Percentiles rank a stretch among this genome's conserved stretches.
Evolutionary conservation across 1,139 yeast species (phyloP).

Genomic region (Spathaspora jeffriesii): DNA sequence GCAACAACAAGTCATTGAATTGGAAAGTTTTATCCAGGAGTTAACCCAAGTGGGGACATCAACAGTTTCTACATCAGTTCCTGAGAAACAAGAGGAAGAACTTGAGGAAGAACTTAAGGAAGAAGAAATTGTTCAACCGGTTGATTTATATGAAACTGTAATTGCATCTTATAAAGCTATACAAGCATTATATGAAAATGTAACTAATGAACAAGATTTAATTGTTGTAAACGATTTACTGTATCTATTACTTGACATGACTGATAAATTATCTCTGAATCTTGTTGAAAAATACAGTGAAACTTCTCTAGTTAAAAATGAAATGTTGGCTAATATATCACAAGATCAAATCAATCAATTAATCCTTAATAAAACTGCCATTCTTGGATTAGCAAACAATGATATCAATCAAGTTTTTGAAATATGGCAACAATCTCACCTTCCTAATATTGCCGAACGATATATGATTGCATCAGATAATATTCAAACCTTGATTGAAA

Average conservation of each 20-base stretch:
- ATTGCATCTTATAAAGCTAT: conserved; percentile 29
- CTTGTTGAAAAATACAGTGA: conserved; percentile 25
- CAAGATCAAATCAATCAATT: conserved; percentile 24
- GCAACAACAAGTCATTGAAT: conserved; percentile 23
- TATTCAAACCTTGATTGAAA: conserved; percentile 42
- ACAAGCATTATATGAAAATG: conserved; percentile 31
- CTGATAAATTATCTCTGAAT: conserved; percentile 23
- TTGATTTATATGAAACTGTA: conserved; percentile 39
- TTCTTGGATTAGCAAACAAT: conserved; percentile 20
- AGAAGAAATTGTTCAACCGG: conserved; percentile 36
- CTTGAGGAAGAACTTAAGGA: conserved; percentile 22
- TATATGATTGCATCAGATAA: conserved; percentile 44
- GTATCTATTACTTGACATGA: conserved; percentile 18
- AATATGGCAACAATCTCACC: conserved; percentile 23
- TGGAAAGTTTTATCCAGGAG: conserved; percentile 29
- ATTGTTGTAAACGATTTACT: conserved; percentile 10
- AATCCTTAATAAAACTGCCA: conserved; percentile 21
- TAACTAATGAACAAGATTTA: conserved; percentile 8
- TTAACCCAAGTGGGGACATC: conserved; percentile 18
- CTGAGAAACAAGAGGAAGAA: conserved; percentile 5
- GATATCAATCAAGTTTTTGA: conserved; percentile 18
- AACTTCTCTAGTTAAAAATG: conserved; percentile 17
- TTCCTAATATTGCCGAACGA: conserved; percentile 33
- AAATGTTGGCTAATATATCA: conserved; percentile 27
- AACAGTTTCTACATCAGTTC: neutral